These are phyloP conservation scores for Multifurca ochricompacta DNA, from an alignment of 768 basidiomycete species.

Conservation along the genomic window DNA sequence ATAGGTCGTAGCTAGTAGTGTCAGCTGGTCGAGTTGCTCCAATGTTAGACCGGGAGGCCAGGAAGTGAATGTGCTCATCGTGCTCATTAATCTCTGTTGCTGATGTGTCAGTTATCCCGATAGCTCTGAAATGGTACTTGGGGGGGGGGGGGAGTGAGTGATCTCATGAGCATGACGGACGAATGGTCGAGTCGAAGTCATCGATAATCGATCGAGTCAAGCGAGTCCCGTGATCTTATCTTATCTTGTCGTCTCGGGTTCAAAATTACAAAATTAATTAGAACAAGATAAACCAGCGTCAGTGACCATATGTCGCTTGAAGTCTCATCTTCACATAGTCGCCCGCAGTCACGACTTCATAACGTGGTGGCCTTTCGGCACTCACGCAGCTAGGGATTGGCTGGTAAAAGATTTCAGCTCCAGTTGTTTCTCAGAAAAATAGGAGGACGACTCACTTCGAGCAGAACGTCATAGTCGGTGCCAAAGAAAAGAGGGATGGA, in stretches of 20 bases:
- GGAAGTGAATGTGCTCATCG: slow-evolving; percentile 2
- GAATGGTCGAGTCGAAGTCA: no score
- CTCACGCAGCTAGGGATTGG: slow-evolving; percentile 35
- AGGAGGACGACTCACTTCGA: slow-evolving; percentile 47
- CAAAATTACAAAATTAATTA: slow-evolving; percentile 10
- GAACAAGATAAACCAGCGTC: slow-evolving; percentile 8
- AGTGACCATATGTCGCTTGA: slow-evolving; percentile 54
- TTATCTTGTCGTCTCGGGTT: no score
- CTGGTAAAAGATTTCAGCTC: slow-evolving; percentile 14
- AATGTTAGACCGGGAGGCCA: slow-evolving; percentile 74
- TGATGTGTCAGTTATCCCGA: neutral
- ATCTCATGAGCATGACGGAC: no score
- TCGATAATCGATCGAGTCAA: no score
- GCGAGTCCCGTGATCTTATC: no score
- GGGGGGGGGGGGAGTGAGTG: neutral
- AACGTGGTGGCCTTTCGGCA: slow-evolving; percentile 50
- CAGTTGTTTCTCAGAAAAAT: neutral
- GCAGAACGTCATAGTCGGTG: slow-evolving; percentile 72
- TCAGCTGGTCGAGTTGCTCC: slow-evolving; percentile 50
- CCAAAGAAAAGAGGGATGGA: slow-evolving; percentile 91
- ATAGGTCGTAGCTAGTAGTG: slow-evolving; percentile 65
- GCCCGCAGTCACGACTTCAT: slow-evolving; percentile 72
- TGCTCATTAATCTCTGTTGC: neutral
- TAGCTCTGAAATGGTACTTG: no score
- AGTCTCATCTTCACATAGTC: slow-evolving; percentile 78